Evolutionary conservation across 331 rosid species (phyloP), one percentile per base, ranked within the genome.

Genomic region (Malus hybrid): DNA sequence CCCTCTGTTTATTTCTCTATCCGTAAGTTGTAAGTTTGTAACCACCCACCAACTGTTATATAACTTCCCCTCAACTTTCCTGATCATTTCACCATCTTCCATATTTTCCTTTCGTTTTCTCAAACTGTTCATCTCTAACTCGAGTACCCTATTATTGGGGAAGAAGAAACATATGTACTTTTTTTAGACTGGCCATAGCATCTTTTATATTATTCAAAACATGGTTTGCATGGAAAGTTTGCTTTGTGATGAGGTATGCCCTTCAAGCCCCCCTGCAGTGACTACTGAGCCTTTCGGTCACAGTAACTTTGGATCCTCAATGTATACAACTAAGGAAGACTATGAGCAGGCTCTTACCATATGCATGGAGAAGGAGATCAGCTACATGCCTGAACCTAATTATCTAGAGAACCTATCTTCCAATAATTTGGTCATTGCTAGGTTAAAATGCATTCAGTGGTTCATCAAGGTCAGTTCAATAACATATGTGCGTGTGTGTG

Each of bases 211-310:
- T 20, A 11, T 60, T 5, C 32, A 60, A 28, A 62, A 28, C 24
- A 13, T n/a, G 11, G 36, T 32, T 9, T 33, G 33, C 19, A 85
- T 86, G 90, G 86, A 83, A 24, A 74, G 52, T 48, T 81, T 88
- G 79, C 83, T 88, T 7, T 88, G 91, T 42, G 82, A 85, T 56
- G 91, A 88, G 82, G 70, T 67, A 12, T 88, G 89, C 83, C 80
- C 74, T 14, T 83, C 82, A 14, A 74, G 81, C 34, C 78, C 89
- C 70, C 18, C 27, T 10, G 7, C 29, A 27, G 1, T 2, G 65
- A 68, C 48, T 28, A 55, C 12, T 56, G 27, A 19, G 5, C 46
- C 14, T 10, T 16, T 28, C 15, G 24, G 4, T 18, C 5, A 32
- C 10, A 24, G n/a, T 57, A 7, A 68, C 29, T 24, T 24, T 10